Conservation (phyloP, 495 filamentous ascomycete genomes). For the Talaromyces stipitatus region DNA sequence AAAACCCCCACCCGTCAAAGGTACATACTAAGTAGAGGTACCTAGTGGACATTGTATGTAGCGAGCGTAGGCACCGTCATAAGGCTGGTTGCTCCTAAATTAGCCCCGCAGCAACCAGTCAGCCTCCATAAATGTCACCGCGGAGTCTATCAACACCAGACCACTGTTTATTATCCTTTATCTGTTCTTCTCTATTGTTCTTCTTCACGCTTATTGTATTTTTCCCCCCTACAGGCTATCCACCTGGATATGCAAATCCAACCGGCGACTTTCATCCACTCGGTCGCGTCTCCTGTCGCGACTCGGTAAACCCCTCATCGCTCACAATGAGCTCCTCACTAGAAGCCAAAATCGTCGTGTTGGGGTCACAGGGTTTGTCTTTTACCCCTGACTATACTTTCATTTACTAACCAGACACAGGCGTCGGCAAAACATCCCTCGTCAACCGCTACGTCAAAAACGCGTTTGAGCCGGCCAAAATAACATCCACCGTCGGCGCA, state of each 20-base stretch:
- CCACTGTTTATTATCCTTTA: not conserved
- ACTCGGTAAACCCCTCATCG: conserved; percentile 17
- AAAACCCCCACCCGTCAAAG: too few species aligned
- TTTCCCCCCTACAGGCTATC: not conserved
- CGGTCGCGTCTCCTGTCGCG: conserved; percentile 2
- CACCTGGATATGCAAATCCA: conserved; percentile 3
- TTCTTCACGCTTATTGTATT: not conserved
- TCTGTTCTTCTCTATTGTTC: not conserved
- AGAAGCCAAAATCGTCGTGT: conserved; percentile 88
- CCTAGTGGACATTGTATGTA: too few species aligned
- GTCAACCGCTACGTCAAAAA: conserved; percentile 82
- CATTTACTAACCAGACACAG: conserved; percentile 23
- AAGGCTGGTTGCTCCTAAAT: not conserved
- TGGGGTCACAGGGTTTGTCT: conserved; percentile 64
- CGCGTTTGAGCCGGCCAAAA: conserved; percentile 59
- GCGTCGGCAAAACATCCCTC: conserved; percentile 91
- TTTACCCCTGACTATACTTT: not conserved
- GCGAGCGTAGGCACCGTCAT: not conserved
- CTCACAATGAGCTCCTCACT: conserved; percentile 65
- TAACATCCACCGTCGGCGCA: conserved; percentile 81
- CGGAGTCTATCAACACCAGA: not conserved
- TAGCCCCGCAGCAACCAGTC: not conserved
- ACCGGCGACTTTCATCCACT: not conserved
- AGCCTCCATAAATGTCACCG: not conserved
- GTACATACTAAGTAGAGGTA: too few species aligned